Evolutionary conservation across 2,329 filamentous ascomycete species (phyloP), one percentile per base, ranked within the genome.

Genomic region (Fusarium pilosicola): DNA sequence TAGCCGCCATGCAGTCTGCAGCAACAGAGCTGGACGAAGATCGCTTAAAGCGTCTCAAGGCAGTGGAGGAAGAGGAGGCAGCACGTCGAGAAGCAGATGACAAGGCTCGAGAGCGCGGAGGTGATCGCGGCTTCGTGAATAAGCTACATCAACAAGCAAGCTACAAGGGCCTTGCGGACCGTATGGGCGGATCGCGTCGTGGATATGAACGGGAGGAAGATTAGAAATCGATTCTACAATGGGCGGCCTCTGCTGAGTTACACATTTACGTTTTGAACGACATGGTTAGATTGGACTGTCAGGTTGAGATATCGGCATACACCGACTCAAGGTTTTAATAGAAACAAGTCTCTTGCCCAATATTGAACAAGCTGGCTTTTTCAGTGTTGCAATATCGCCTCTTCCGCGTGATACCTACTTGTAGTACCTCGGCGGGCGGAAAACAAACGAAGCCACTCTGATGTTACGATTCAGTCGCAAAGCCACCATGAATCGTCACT

Each of bases 1-100:
- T 94, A 24, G 92, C 91, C 22, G 91, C 90, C 14, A 94, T 95
- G 93, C 92, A 93, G 80, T 87, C 88, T 24, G 91, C 90, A 34
- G 93, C 93, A 9, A 87, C 86, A 3, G 89, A 92, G 17, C 85
- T 97, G 54, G 93, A 96, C 76, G 79, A 85, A n/a, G 91, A 93
- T 74, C 90, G 94, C 38, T 89, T 89, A 73, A 87, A 88, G 67
- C 89, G 94, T 30, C 84, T 97, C 15, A 88, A 89, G 0, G 89
- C 90, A 3, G 83, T 95, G 24, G 90, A 89, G 30, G 88, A 90
- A 71, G 86, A 86, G 68, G 94, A 97, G 75, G 87, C 88, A 55
- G 85, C 84, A 24, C 88, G 90, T 49, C 86, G 87, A 18, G 90
- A 93, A 68, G 88, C 89, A 2, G 94, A 97, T 61, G 90, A 94